A percentile compares a stretch with the other conserved stretches of the same genome.
phyloP scores from a whole-genome alignment of 1,284 basidiomycete species.

The Austroboletus rostrupii region DNA sequence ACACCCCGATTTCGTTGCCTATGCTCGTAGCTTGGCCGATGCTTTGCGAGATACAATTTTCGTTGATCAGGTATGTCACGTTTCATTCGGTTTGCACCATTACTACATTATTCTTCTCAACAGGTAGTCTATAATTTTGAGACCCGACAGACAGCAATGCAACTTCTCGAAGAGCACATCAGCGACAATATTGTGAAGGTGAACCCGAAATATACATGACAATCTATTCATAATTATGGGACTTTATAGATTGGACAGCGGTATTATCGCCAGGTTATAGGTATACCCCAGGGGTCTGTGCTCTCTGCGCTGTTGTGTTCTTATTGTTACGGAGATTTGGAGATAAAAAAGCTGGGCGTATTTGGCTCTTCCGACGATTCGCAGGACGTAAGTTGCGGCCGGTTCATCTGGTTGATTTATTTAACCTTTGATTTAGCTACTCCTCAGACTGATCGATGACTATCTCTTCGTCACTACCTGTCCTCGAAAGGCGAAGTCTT shows the following conservation, averaged over 20 bases:
- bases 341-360: slow-evolving; percentile 46
- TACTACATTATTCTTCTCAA: not conserved
- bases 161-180: slow-evolving; percentile 85
- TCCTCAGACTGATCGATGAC: slow-evolving; percentile 90
- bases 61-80: slow-evolving; percentile 68
- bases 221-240: not conserved
- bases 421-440: slow-evolving; percentile 44
- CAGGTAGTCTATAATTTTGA: slow-evolving; percentile 62
- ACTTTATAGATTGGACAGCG: slow-evolving; percentile 63
- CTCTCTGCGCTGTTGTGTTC: slow-evolving; percentile 88
- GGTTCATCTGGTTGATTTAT: not conserved
- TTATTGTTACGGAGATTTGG: slow-evolving; percentile 92
- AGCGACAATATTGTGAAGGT: slow-evolving; percentile 90
- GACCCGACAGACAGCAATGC: slow-evolving; percentile 58
- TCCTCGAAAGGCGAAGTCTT: slow-evolving; percentile 57
- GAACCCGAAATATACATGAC: slow-evolving; percentile 5
- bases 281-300: slow-evolving; percentile 95
- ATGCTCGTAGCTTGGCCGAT: slow-evolving; percentile 64
- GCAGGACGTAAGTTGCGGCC: slow-evolving; percentile 47
- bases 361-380: slow-evolving; percentile 58
- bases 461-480: slow-evolving; percentile 86
- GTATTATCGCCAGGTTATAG: slow-evolving; percentile 83
- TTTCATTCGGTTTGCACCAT: not conserved
- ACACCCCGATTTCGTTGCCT: slow-evolving; percentile 66
- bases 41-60: slow-evolving; percentile 77